Base-by-base conservation (phyloP, 331 rosid genomes). In the Phaseolus coccineus region DNA sequence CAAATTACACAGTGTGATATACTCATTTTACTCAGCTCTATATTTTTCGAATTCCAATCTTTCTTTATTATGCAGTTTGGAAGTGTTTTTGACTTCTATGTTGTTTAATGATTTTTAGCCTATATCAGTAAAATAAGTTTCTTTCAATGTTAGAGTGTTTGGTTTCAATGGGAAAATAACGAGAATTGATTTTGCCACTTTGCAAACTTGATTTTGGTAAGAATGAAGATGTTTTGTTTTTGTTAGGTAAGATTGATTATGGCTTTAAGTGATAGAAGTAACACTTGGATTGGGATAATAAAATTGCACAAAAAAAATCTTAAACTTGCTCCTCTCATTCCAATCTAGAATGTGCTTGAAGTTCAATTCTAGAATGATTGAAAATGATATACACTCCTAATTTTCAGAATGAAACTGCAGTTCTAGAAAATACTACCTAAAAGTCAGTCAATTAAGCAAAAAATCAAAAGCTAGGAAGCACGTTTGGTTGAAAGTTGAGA, bases 41-140 rank as follows among this genome's bases (percentile, higher is more conserved):
- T 37, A 39, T 47, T 80, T 19, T 75, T 44, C 6, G 58, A 33
- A 25, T 66, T 73, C 22, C 72, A 79, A 52, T 48, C 27, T 69
- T 59, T 80, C 1, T 76, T 56, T 71, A 33, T 48, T 75, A 25
- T 64, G 37, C 9, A 66, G 25, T 74, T 55, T 42, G 80, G 76
- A 66, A 71, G 2, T 2, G 28, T 16, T 57, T 47, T 33, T 44
- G 70, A 75, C 58, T 76, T 61, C 33, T 75, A 28, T 84, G 52
- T 19, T 44, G 77, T 74, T 76, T 27, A 33, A 15, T 51, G 74
- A 12, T 58, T 25, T 51, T 51, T 73, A 22, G 42, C 67, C 80
- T 53, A 56, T 42, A 66, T 42, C 40, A 31, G 65, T 35, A 47
- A 40, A 28, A 61, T 24, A n/a, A 19, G 62, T 61, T 51, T 22